phyloP scores from a whole-genome alignment of 257 asterid genomes.

The Buddleja alternifolia region DNA sequence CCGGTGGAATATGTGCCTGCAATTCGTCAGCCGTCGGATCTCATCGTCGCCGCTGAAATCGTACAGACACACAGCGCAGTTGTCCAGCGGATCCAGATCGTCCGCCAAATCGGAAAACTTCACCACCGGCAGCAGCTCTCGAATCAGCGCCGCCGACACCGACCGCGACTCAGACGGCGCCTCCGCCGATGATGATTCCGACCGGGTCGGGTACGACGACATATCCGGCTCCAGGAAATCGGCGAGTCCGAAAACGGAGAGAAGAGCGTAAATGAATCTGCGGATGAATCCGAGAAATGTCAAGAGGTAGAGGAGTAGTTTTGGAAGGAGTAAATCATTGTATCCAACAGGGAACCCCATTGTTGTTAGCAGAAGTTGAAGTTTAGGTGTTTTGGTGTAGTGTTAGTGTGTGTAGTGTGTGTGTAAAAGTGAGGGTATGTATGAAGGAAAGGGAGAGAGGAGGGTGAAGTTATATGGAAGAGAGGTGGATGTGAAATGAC shows the following conservation, averaged over 20 bases:
- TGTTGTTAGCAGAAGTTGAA: background rate
- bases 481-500: constrained; percentile 33
- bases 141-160: constrained; percentile 68
- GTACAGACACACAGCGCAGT: constrained; percentile 87
- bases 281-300: constrained; percentile 61
- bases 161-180: constrained; percentile 56
- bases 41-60: constrained; percentile 82
- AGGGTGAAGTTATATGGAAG: constrained; percentile 29
- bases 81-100: constrained; percentile 68
- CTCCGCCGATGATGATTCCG: constrained; percentile 34
- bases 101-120: constrained; percentile 60
- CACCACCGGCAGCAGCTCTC: constrained; percentile 85
- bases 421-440: background rate
- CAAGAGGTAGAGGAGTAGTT: constrained; percentile 54
- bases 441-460: constrained; percentile 26
- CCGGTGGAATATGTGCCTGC: constrained; percentile 84
- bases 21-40: constrained; percentile 83
- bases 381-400: background rate
- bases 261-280: constrained; percentile 36
- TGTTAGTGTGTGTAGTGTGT: constrained; percentile 24
- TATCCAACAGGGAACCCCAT: constrained; percentile 96
- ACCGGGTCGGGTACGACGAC: constrained; percentile 29
- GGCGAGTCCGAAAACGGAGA: constrained; percentile 58
- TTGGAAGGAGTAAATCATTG: constrained; percentile 74
- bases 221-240: constrained; percentile 65